Base-by-base conservation (phyloP, 2,329 filamentous ascomycete species). In the Aspergillus sp. region DNA sequence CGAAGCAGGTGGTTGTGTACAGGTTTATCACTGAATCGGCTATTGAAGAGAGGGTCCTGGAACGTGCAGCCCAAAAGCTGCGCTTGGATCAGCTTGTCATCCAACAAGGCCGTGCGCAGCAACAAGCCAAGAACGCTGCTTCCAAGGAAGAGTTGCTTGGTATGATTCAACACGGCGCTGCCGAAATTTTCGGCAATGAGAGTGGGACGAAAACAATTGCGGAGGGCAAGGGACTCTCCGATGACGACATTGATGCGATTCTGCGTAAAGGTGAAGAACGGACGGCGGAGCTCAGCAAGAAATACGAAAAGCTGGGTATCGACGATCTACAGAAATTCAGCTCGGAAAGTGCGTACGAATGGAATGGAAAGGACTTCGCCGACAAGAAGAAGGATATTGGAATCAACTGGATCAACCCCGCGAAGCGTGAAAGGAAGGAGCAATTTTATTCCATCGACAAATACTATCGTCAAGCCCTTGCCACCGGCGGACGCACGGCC, bases 151-250 rank as follows among this genome's bases (percentile, higher is more conserved):
- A 99, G 69, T 84, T 99, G 42, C 80, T 99, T 44, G 95, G 86
- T 62, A 99, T 99, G 95, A 99, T 99, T 69, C 95, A 99, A 73
- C 95, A 99, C 69, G 95, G 95, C 60, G 95, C 96, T n/a, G 91
- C 96, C 72, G 91, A 90, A 64, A 89, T 99, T 0, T 98, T 99
- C 78, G 83, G 89, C 64, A 84, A 81, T 44, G 89, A 91, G 70
- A 87, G 87, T 22, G 81, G 84, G 3, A 83, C 84, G 12, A 88
- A 86, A 22, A 71, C 79, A 30, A 77, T 89, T 44, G 81, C 81
- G 5, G 83, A 83, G 13, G 84, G 85, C 54, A 78, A 80, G 18
- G 86, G 89, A 13, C 77, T 93, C n/a, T 84, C 86, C 15, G 92
- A 97, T 53, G 90, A 93, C 63, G 93, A 97, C 64, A 96, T 99